phyloP scores from a whole-genome alignment of 2,329 filamentous ascomycete genomes.

The Nemania bipapillata region DNA sequence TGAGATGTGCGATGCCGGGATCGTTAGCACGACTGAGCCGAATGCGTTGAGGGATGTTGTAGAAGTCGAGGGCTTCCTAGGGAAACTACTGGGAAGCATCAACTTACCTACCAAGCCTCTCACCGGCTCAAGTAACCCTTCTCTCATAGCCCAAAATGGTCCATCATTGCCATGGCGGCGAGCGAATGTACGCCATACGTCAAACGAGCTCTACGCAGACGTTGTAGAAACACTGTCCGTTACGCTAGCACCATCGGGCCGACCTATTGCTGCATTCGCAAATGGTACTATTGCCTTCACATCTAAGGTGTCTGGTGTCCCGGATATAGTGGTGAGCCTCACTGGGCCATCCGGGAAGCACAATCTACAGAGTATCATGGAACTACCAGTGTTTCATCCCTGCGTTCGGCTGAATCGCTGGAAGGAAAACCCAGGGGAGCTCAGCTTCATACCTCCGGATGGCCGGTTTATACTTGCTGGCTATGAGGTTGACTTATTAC shows the following conservation, averaged over 20 bases:
- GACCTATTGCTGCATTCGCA: constrained; percentile 85
- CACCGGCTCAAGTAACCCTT: constrained; percentile 54
- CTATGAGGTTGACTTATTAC: constrained; percentile 92
- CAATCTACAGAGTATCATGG: constrained; percentile 77
- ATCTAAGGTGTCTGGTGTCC: constrained; percentile 91
- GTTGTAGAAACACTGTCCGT: constrained; percentile 90
- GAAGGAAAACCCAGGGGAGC: constrained; percentile 86
- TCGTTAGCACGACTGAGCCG: constrained; percentile 88
- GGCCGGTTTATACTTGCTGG: constrained; percentile 92
- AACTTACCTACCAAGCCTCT: constrained; percentile 73
- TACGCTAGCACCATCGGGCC: constrained; percentile 88
- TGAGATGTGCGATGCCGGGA: constrained; percentile 95
- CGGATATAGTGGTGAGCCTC: constrained; percentile 85
- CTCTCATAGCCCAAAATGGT: constrained; percentile 59
- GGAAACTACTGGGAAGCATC: constrained; percentile 87
- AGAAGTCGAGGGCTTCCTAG: constrained; percentile 89
- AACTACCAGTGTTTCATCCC: constrained; percentile 93
- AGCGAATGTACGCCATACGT: constrained; percentile 92
- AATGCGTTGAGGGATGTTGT: constrained; percentile 92
- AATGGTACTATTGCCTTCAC: constrained; percentile 96
- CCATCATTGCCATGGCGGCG: constrained; percentile 84
- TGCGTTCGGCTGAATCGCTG: constrained; percentile 91
- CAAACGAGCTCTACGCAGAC: constrained; percentile 96
- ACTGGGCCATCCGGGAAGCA: constrained; percentile 84
- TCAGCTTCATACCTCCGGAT: constrained; percentile 97